Conservation (phyloP, 2,329 filamentous ascomycete species). For the Colletotrichum theobromicola region DNA sequence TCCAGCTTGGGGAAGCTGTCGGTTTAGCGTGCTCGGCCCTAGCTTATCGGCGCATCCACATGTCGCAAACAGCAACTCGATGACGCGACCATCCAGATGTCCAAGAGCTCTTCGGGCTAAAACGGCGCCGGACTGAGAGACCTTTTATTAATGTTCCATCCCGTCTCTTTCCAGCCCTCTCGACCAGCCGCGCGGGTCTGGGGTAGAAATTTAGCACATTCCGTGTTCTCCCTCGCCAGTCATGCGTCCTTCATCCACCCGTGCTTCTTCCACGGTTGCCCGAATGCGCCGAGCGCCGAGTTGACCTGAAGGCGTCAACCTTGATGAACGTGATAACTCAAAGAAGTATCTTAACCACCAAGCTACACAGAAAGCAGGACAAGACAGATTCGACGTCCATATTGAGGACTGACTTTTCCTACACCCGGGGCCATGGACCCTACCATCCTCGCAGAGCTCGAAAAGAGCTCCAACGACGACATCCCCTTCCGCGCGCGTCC, state of each 20-base stretch:
- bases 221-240: not conserved
- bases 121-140: not conserved
- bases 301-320: not conserved
- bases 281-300: not conserved
- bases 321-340: not conserved
- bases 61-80: conserved; percentile 17
- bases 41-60: not conserved
- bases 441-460: conserved; percentile 37
- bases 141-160: not conserved
- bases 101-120: conserved; percentile 16
- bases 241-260: not conserved
- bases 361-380: not conserved
- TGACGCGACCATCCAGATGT: not conserved
- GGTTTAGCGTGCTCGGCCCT: not conserved
- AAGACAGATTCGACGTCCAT: not conserved
- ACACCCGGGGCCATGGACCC: conserved; percentile 38
- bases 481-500: conserved; percentile 79
- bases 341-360: not conserved
- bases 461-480: conserved; percentile 32
- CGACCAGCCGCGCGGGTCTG: not conserved
- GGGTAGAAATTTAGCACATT: not conserved
- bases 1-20: not conserved
- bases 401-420: not conserved
- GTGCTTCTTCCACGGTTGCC: not conserved
- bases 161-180: not conserved